Evolutionary conservation across 2,329 filamentous ascomycete genomes (phyloP), one percentile per base, ranked within the genome.

Genomic region (Cladosporium sp.): DNA sequence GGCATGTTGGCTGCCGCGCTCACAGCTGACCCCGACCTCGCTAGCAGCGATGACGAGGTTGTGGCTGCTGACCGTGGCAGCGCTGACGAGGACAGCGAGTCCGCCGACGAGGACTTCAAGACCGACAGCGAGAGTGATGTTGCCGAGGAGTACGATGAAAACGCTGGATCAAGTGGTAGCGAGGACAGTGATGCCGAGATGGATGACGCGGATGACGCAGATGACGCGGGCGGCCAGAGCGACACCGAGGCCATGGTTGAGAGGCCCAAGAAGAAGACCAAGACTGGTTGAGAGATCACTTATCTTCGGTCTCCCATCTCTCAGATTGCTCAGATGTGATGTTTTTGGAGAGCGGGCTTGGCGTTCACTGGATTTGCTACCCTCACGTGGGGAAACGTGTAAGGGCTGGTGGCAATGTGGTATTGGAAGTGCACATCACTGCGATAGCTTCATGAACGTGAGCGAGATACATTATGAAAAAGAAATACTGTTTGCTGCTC

Each of bases 81-180:
- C 31, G 95, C 94, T 3, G 95, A 98, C 75, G 95, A 99, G 79
- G 95, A 99, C 73, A 91, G 94, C 75, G 94, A 98, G 82, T 94
- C 91, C 67, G 88, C 93, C 10, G 95, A 99, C 73, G 95, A 99
- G 78, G 95, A 99, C 80, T 99, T 99, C 84, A 87, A 91, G 72
- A 91, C 91, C 6, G 92, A 96, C 68, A 93, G 90, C 16, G 95
- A 99, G 70, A 96, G 91, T 62, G 95, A 99, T 71, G 93, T 97
- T 2, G 95, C 94, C 0, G 95, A 99, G 79, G 96, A 99, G 77
- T 99, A 88, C 72, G 95, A 99, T 79, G 94, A 91, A 62, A 90
- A 87, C 55, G 94, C 97, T 75, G 92, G 96, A 76, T 97, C 92
- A 75, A 91, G 88, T 60, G 70, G 71, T 14, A 92, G 90, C 14